These are phyloP conservation scores for Penicillium sp. DNA, from an alignment of 2,329 filamentous ascomycete species.

Conservation along the genomic window DNA sequence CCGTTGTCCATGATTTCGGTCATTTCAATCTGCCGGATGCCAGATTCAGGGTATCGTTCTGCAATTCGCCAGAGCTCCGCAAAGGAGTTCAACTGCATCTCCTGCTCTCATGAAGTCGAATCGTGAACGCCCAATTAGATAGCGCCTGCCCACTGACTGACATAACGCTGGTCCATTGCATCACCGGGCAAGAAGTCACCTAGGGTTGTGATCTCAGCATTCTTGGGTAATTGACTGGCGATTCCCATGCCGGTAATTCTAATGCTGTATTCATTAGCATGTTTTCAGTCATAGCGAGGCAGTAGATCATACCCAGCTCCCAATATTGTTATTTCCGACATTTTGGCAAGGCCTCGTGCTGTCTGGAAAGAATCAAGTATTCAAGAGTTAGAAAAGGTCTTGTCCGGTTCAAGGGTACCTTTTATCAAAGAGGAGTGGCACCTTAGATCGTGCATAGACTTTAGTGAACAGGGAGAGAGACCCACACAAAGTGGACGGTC, in stretches of 20 bases:
- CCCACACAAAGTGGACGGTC: too few relatives aligned
- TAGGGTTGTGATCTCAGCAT: constrained; percentile 30
- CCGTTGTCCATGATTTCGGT: constrained; percentile 14
- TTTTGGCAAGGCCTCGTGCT: background rate
- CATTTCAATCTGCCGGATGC: constrained; percentile 9
- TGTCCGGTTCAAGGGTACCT: too few relatives aligned
- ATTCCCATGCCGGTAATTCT: background rate
- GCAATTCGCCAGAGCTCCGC: constrained; percentile 7
- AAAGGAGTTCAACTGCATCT: constrained; percentile 27
- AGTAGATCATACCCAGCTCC: background rate
- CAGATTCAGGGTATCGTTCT: constrained; percentile 10
- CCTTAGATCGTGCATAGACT: too few relatives aligned
- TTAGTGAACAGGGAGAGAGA: too few relatives aligned
- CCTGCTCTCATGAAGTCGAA: constrained; percentile 17
- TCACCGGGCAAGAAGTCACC: constrained; percentile 34
- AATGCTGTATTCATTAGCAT: background rate
- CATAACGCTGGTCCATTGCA: constrained; percentile 23
- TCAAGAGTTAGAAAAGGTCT: too few relatives aligned
- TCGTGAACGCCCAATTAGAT: constrained; percentile 28
- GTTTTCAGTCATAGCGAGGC: background rate
- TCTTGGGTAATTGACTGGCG: background rate
- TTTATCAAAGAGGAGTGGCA: too few relatives aligned
- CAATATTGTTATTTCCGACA: constrained; percentile 16
- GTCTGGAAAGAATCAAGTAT: too few relatives aligned
- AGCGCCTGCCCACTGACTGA: constrained; percentile 36